phyloP scores from a whole-genome alignment of 495 filamentous ascomycete genomes.

The Staphylotrichum tortipilum region DNA sequence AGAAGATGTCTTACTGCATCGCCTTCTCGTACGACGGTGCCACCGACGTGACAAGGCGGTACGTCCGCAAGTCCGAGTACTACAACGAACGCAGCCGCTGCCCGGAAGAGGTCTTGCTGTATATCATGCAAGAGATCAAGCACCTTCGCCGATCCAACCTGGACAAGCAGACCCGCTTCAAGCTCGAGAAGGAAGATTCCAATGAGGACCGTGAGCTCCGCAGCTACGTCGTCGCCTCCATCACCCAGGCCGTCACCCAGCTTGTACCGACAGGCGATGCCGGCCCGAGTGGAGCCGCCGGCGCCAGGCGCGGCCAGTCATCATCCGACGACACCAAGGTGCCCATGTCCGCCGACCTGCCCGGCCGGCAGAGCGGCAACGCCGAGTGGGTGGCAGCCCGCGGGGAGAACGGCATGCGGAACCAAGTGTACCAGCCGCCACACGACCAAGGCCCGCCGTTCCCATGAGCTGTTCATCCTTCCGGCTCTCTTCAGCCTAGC shows the following conservation, averaged over 20 bases:
- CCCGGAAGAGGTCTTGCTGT: slow-evolving; percentile 81
- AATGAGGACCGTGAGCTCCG: slow-evolving; percentile 79
- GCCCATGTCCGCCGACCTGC: slow-evolving; percentile 40
- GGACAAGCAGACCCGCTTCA: slow-evolving; percentile 68
- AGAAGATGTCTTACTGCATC: slow-evolving; percentile 92
- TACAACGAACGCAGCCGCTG: slow-evolving; percentile 62
- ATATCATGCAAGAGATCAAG: slow-evolving; percentile 84
- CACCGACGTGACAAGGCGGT: slow-evolving; percentile 90
- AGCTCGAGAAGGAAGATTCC: slow-evolving; percentile 80
- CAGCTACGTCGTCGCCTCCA: slow-evolving; percentile 58
- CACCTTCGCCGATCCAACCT: slow-evolving; percentile 68
- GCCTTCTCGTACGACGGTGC: slow-evolving; percentile 94
- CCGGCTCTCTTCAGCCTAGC: not conserved
- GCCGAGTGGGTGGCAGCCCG: slow-evolving; percentile 56
- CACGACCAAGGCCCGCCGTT: slow-evolving; percentile 24
- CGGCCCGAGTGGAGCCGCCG: slow-evolving; percentile 14
- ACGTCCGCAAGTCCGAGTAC: slow-evolving; percentile 74
- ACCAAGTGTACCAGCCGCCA: slow-evolving; percentile 31
- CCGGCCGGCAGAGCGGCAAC: slow-evolving; percentile 51
- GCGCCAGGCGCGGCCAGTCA: slow-evolving; percentile 4
- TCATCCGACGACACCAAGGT: slow-evolving; percentile 38
- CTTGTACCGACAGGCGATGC: slow-evolving; percentile 30
- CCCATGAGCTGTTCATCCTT: slow-evolving; percentile 7
- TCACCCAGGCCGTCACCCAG: slow-evolving; percentile 50
- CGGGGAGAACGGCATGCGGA: slow-evolving; percentile 43